Percentiles rank a stretch among this genome's conserved stretches.
Conservation (phyloP, 257 asterid species). For the Salvia hispanica region DNA sequence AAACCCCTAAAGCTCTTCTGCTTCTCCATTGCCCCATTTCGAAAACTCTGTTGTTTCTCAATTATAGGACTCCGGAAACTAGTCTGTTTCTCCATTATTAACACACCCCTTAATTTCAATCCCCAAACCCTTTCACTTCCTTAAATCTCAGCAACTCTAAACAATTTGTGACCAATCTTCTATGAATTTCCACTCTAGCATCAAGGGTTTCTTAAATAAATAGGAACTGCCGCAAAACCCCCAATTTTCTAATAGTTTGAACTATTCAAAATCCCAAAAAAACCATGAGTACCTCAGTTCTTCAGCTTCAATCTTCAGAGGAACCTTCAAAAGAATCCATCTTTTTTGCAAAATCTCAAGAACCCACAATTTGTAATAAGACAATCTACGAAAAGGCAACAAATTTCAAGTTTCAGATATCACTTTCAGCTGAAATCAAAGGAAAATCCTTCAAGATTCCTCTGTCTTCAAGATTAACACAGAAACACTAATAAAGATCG, state of each 20-base stretch:
- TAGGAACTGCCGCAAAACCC: constrained; percentile 17
- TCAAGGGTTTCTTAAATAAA: constrained; percentile 4
- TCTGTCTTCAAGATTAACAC: constrained; percentile 29
- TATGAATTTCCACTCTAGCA: constrained; percentile 6
- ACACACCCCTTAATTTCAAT: constrained; percentile 2
- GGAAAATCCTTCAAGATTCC: constrained; percentile 29
- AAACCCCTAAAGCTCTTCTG: constrained; percentile 87
- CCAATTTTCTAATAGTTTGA: constrained; percentile 20
- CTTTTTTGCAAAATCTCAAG: constrained; percentile 14
- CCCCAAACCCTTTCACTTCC: constrained; percentile 22
- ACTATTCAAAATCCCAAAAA: constrained; percentile 18
- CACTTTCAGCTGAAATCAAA: constrained; percentile 28
- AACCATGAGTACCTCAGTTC: constrained; percentile 28
- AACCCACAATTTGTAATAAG: constrained; percentile 32
- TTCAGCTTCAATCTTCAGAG: constrained; percentile 26
- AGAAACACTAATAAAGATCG: constrained; percentile 28
- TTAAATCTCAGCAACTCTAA: constrained; percentile 24
- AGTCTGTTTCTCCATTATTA: constrained; percentile 61
- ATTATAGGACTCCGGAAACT: constrained; percentile 52
- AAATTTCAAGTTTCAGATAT: constrained; percentile 30
- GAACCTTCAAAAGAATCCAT: constrained; percentile 22
- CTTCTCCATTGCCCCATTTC: constrained; percentile 63
- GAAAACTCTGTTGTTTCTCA: constrained; percentile 78
- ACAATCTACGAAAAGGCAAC: constrained; percentile 31
- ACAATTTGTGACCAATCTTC: constrained; percentile 38